Evolutionary conservation across 495 filamentous ascomycete genomes (phyloP), one percentile per base, ranked within the genome.

Genomic region (Ramalina peruviana): DNA sequence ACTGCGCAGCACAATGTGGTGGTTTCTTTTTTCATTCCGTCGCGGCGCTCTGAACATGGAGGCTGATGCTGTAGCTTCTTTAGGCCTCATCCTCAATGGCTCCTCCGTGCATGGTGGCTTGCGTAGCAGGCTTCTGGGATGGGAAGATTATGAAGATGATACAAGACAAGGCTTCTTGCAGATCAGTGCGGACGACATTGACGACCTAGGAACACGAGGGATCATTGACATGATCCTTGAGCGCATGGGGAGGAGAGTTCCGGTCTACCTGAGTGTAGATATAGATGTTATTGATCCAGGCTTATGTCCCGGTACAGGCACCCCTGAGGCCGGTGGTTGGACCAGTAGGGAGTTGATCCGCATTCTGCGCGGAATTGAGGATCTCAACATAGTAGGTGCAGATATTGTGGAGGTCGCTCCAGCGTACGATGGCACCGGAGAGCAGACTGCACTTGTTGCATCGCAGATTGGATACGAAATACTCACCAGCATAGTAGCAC

Each of bases 351-450:
- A 86, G 63, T 67, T 86, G 52, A 84, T 84, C 42, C 66, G 78
- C 3, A 82, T 86, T 44, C 58, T 86, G 62, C 69, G 82, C 21
- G 83, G 82, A 1, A 62, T 86, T 7, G 81, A 85, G 67, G 72
- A 71, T 36, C 53, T 87, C 60, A 85, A 86, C 60, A 58, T 86
- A 1, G 80, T 87, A 17, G 83, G 83, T 0, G 82, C 79, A 4
- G 83, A 86, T 65, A 80, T 90, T 53, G 86, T 94, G 20, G 86
- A 94, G 73, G 86, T 94, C 13, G 81, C 82, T 41, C 86, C 86
- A 1, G 83, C 85, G 12, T 92, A 94, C 62, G 85, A 92, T 65
- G 86, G 85, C 5, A 76, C 73, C 43, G 85, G 82, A 0, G 86
- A 94, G 72, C 80, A 82, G 59, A 94, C 86, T 37, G 85, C 86